Evolutionary conservation across 768 basidiomycete genomes (phyloP).

Genomic region (Xerocomellus intermedius): DNA sequence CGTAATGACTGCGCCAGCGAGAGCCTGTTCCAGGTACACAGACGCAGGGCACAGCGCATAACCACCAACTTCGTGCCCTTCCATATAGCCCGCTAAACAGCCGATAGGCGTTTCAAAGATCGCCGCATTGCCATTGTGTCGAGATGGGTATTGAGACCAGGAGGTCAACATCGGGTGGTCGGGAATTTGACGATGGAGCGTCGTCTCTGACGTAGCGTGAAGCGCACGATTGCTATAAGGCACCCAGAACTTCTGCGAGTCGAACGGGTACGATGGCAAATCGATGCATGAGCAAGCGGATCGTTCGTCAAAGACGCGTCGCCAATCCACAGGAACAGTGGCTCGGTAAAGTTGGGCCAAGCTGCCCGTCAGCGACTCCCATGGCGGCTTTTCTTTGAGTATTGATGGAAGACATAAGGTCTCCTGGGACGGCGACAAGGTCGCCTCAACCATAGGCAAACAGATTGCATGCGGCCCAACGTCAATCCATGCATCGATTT

Average conservation of each 20-base stretch:
- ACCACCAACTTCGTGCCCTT: constrained; percentile 58
- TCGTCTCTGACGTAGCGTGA: not conserved
- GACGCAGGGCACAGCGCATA: constrained; percentile 63
- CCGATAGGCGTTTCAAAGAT: constrained; percentile 55
- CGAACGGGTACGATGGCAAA: constrained; percentile 66
- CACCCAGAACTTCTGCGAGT: constrained; percentile 56
- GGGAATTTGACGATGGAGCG: constrained; percentile 3
- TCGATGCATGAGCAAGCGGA: constrained; percentile 41
- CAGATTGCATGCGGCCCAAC: constrained; percentile 61
- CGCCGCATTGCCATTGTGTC: constrained; percentile 35
- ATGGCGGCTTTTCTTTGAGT: constrained; percentile 42
- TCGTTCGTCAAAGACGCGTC: constrained; percentile 49
- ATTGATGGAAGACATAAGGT: constrained; percentile 49
- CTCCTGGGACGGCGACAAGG: constrained; percentile 29
- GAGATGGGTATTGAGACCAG: constrained; percentile 45
- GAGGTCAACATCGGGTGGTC: constrained; percentile 38
- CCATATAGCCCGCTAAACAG: constrained; percentile 43
- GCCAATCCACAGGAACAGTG: constrained; percentile 49
- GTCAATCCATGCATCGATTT: constrained; percentile 57
- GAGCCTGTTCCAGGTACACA: constrained; percentile 57
- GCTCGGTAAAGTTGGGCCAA: constrained; percentile 50
- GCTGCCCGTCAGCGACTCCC: constrained; percentile 44
- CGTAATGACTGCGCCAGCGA: constrained; percentile 44
- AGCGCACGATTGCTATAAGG: constrained; percentile 36
- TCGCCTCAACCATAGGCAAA: constrained; percentile 53